These are phyloP conservation scores for Phytophthora melonis DNA, from an alignment of 352 stramenopile species.

Conservation along the genomic window DNA sequence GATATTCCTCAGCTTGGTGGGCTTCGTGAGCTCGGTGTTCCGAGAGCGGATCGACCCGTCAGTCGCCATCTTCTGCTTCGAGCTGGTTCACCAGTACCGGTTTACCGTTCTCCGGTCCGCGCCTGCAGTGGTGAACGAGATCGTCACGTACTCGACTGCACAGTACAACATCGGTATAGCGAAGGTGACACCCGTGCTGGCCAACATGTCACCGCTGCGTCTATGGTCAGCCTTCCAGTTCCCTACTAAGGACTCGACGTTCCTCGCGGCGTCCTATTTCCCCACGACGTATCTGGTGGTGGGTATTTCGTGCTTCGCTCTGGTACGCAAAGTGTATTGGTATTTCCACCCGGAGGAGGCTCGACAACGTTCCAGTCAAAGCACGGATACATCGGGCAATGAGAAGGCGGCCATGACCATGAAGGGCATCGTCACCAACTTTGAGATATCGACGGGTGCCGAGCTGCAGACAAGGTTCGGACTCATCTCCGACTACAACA, in stretches of 20 bases:
- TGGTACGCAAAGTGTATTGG: conserved; percentile 30
- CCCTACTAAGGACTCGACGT: conserved; percentile 21
- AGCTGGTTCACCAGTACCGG: conserved; percentile 28
- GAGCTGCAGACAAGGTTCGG: conserved; percentile 39
- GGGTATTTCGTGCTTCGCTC: conserved; percentile 7
- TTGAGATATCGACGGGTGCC: conserved; percentile 40
- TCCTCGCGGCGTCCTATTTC: conserved; percentile 26
- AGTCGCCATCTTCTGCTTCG: conserved; percentile 40
- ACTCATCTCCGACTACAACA: conserved; percentile 48
- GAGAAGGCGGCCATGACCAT: conserved; percentile 14
- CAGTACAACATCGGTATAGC: conserved; percentile 23
- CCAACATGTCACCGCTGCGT: conserved; percentile 31
- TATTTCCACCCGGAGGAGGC: conserved; percentile 24
- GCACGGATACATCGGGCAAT: conserved; percentile 15
- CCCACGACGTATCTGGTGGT: conserved; percentile 29
- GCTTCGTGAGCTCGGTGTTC: conserved; percentile 32
- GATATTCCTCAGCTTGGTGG: conserved; percentile 36
- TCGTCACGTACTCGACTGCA: conserved; percentile 16
- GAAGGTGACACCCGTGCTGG: conserved; percentile 11
- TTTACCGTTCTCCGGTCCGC: conserved; percentile 22
- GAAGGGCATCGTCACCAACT: conserved; percentile 32
- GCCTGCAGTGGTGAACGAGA: conserved; percentile 18
- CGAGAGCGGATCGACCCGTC: conserved; percentile 40
- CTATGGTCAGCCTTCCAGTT: conserved; percentile 38
- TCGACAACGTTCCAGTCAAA: conserved; percentile 14